Percentiles rank a stretch among this genome's conserved stretches.
Evolutionary conservation across 2,329 filamentous ascomycete species (phyloP).

Genomic region (Anthostomella pinea): DNA sequence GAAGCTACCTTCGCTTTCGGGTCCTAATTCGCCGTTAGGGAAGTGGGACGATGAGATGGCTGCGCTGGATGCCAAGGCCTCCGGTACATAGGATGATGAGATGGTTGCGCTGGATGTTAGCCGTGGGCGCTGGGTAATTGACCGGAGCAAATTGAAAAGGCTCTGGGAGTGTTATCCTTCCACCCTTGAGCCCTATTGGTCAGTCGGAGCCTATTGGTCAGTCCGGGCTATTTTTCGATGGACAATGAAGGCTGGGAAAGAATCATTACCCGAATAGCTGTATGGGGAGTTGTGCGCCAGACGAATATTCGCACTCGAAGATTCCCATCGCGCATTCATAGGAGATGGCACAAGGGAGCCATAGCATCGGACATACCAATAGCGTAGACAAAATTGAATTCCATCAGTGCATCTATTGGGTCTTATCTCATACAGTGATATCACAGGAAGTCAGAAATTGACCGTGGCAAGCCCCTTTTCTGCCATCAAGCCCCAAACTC

Average conservation of each 20-base stretch:
- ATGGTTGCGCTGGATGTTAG: not conserved
- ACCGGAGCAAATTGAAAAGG: too few relatives aligned
- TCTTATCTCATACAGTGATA: slow-evolving; percentile 18
- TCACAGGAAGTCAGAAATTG: slow-evolving; percentile 12
- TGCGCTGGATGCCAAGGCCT: slow-evolving; percentile 40
- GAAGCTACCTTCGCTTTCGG: slow-evolving; percentile 25
- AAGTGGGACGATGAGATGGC: slow-evolving; percentile 61
- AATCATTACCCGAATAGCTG: too few relatives aligned
- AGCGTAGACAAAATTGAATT: slow-evolving; percentile 2
- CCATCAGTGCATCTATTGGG: slow-evolving; percentile 4
- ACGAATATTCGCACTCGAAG: too few relatives aligned
- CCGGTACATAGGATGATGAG: slow-evolving; percentile 2
- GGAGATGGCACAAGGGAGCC: not conserved
- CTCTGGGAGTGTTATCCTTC: too few relatives aligned
- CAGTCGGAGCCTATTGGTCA: too few relatives aligned
- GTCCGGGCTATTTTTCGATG: too few relatives aligned
- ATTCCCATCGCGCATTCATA: not conserved
- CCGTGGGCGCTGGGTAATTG: too few relatives aligned
- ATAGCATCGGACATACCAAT: not conserved
- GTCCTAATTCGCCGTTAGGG: slow-evolving; percentile 36
- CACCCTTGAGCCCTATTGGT: too few relatives aligned
- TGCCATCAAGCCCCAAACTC: slow-evolving; percentile 24
- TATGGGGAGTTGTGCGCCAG: too few relatives aligned
- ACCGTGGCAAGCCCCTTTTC: slow-evolving; percentile 4
- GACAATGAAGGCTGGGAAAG: too few relatives aligned